phyloP scores from a whole-genome alignment of 768 basidiomycete species.

The Boletellus ananas region DNA sequence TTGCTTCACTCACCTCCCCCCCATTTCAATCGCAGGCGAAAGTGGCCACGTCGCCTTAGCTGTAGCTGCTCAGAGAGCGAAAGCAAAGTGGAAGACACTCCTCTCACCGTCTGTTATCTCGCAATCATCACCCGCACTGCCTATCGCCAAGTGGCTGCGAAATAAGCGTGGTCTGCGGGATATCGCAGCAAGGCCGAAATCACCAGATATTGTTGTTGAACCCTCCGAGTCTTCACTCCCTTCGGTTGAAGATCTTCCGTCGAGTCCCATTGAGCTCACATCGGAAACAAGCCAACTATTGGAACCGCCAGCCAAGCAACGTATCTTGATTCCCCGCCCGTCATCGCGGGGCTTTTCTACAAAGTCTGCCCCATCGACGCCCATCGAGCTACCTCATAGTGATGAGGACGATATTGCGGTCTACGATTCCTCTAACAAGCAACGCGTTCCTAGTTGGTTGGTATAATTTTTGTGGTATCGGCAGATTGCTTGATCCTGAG shows the following conservation, averaged over 20 bases:
- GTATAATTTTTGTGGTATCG: conserved; percentile 19
- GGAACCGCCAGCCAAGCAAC: conserved; percentile 20
- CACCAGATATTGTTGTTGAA: conserved; percentile 25
- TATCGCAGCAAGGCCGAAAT: conserved; percentile 9
- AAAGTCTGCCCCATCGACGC: conserved; percentile 29
- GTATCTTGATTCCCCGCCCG: conserved; percentile 20
- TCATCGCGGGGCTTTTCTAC: conserved; percentile 29
- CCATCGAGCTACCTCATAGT: conserved; percentile 35
- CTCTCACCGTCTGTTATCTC: conserved; percentile 35
- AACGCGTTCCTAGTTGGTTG: conserved; percentile 81
- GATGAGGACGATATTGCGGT: conserved; percentile 54
- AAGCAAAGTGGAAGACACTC: conserved; percentile 51
- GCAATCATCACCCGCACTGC: conserved; percentile 26
- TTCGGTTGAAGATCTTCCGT: conserved; percentile 24
- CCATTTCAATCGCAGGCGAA: conserved; percentile 28
- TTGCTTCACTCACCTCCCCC: conserved; percentile 27
- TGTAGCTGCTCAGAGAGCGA: conserved; percentile 50
- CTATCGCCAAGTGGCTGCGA: conserved; percentile 30
- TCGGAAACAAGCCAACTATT: conserved; percentile 11
- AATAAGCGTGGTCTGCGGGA: conserved; percentile 21
- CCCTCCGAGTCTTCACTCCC: conserved; percentile 22
- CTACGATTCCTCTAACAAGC: conserved; percentile 78
- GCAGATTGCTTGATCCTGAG: conserved; percentile 2
- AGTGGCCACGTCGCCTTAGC: conserved; percentile 38
- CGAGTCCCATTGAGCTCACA: conserved; percentile 17